Evolutionary conservation across 1,139 yeast species (phyloP).

Genomic region (Pichia sp.): DNA sequence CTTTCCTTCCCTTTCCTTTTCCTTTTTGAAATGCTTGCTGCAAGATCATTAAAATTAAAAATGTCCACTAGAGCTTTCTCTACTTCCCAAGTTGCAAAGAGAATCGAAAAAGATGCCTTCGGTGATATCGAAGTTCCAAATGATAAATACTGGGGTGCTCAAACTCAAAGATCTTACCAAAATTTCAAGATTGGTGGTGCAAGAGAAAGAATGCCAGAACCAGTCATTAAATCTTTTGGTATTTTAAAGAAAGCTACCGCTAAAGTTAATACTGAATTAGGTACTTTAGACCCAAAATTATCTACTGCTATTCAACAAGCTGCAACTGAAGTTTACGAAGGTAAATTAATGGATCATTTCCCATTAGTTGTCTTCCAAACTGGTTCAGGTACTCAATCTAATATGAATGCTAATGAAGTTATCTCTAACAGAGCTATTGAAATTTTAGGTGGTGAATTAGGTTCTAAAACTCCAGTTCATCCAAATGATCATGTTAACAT

Average conservation of each 20-base stretch:
- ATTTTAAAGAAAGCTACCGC: conserved; percentile 93
- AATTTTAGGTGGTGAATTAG: conserved; percentile 82
- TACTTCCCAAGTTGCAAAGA: conserved; percentile 29
- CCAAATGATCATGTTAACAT: conserved; percentile 98
- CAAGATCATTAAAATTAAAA: conserved; percentile 14
- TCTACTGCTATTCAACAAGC: conserved; percentile 86
- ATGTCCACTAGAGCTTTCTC: conserved; percentile 27
- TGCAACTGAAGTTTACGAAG: conserved; percentile 90
- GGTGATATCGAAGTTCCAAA: conserved; percentile 90
- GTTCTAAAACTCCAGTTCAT: conserved; percentile 90
- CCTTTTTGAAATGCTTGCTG: conserved; percentile 17
- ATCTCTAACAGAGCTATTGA: conserved; percentile 98
- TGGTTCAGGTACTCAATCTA: conserved; percentile 97
- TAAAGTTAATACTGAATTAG: conserved; percentile 76
- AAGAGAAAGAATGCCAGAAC: conserved; percentile 86
- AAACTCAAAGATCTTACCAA: conserved; percentile 87
- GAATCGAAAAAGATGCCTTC: conserved; percentile 92
- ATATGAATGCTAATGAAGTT: conserved; percentile 98
- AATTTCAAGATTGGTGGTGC: conserved; percentile 95
- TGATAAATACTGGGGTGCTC: conserved; percentile 94
- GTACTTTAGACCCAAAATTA: conserved; percentile 74
- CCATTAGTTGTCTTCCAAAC: conserved; percentile 98
- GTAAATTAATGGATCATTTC: conserved; percentile 88
- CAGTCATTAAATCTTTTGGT: conserved; percentile 89
- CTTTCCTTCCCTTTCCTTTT: neutral